Conservation (phyloP, 1,139 yeast species). For the Taphrina confusa region DNA sequence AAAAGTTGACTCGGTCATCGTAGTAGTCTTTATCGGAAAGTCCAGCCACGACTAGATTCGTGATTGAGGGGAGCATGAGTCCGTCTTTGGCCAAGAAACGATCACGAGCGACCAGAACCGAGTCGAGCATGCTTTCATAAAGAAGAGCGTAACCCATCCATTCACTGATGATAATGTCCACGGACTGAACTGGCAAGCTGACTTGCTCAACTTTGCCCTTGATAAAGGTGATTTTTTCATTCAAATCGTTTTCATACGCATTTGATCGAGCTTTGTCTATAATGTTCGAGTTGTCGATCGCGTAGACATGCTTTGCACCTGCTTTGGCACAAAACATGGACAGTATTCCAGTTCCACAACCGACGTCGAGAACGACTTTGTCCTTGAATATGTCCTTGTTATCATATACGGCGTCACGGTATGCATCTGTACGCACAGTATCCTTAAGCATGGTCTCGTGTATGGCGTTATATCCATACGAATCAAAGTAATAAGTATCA, state of each 20-base stretch:
- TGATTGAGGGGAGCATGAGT: slow-evolving; percentile 57
- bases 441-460: slow-evolving; percentile 99
- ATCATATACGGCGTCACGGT: slow-evolving; percentile 88
- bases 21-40: slow-evolving; percentile 58
- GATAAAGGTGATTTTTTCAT: slow-evolving; percentile 81
- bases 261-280: slow-evolving; percentile 91
- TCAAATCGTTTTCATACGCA: slow-evolving; percentile 77
- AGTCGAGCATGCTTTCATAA: slow-evolving; percentile 97
- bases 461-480: slow-evolving; percentile 95
- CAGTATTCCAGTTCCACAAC: slow-evolving; percentile 61
- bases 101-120: slow-evolving; percentile 93
- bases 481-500: slow-evolving; percentile 90
- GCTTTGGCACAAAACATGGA: slow-evolving; percentile 63
- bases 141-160: slow-evolving; percentile 99
- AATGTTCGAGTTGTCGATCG: slow-evolving; percentile 84
- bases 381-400: slow-evolving; percentile 87
- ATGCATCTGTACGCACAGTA: slow-evolving; percentile 85
- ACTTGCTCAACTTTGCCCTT: slow-evolving; percentile 97
- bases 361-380: slow-evolving; percentile 93
- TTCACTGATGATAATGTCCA: slow-evolving; percentile 93
- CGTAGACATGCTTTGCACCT: slow-evolving; percentile 59
- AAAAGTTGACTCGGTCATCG: slow-evolving; percentile 57
- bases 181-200: slow-evolving; percentile 68
- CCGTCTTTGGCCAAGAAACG: slow-evolving; percentile 62
- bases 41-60: slow-evolving; percentile 57